A percentile compares a stretch with the other conserved stretches of the same genome.
Conservation (phyloP, 73 alveolate genomes). For the Paramecium sexaurelia region DNA sequence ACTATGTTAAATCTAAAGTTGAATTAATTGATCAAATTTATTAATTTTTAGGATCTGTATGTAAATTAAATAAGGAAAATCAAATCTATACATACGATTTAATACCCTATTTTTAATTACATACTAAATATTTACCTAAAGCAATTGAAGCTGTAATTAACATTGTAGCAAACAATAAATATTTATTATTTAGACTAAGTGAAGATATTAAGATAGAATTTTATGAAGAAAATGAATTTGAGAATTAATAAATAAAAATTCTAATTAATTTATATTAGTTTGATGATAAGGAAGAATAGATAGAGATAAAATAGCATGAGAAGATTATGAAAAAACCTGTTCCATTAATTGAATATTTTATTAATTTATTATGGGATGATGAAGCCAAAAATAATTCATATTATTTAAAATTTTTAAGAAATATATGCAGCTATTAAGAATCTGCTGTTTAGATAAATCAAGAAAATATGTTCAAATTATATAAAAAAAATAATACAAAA, state of each 20-base stretch:
- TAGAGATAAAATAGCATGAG: slow-evolving; percentile 57
- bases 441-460: slow-evolving; percentile 37
- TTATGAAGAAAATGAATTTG: not conserved
- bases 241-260: slow-evolving; percentile 1
- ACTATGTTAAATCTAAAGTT: slow-evolving; percentile 32
- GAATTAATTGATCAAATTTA: slow-evolving; percentile 42
- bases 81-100: slow-evolving; percentile 25
- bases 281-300: slow-evolving; percentile 51
- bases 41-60: slow-evolving; percentile 54
- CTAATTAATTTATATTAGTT: slow-evolving; percentile 58
- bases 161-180: slow-evolving; percentile 45
- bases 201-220: slow-evolving; percentile 49
- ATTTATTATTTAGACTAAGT: slow-evolving; percentile 43
- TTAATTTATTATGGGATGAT: slow-evolving; percentile 64
- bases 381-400: slow-evolving; percentile 58
- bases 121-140: slow-evolving; percentile 17
- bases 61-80: slow-evolving; percentile 46
- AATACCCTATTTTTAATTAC: slow-evolving; percentile 38
- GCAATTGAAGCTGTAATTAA: slow-evolving; percentile 5
- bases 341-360: slow-evolving; percentile 46
- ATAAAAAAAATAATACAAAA: not conserved
- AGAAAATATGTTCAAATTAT: slow-evolving; percentile 58
- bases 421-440: slow-evolving; percentile 40
- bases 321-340: slow-evolving; percentile 59
- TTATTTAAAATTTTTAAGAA: slow-evolving; percentile 59